Conservation (phyloP, 148 eudicot species). For the Heliosperma pusillum region DNA sequence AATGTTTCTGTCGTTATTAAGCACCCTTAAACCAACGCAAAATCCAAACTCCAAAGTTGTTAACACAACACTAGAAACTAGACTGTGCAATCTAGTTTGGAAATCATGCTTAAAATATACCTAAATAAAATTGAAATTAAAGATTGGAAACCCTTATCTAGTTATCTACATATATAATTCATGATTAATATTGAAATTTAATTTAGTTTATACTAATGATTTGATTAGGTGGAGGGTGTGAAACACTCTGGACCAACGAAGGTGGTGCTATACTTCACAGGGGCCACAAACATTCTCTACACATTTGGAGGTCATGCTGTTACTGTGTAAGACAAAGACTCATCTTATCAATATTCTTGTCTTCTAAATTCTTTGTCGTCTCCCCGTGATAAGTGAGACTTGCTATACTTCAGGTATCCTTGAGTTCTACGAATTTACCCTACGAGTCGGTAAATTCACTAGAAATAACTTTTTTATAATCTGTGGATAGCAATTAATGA, state of each 20-base stretch:
- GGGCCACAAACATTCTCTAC: conserved; percentile 96
- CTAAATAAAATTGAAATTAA: too few species aligned
- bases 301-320: conserved; percentile 98
- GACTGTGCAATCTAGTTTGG: not conserved
- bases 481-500: not conserved
- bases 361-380: conserved; percentile 10
- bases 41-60: conserved; percentile 14
- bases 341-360: conserved; percentile 23
- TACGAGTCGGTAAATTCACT: not conserved
- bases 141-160: too few species aligned
- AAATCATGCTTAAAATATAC: not conserved
- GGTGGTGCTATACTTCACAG: conserved; percentile 81
- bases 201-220: not conserved
- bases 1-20: conserved; percentile 21
- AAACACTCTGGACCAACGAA: conserved; percentile 76
- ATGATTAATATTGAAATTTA: not conserved
- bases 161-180: too few species aligned
- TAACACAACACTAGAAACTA: conserved; percentile 1
- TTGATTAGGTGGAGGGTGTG: conserved; percentile 70
- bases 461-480: not conserved
- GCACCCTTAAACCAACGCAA: conserved; percentile 7
- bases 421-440: too few species aligned
- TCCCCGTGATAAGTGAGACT: too few species aligned
- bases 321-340: conserved; percentile 73
- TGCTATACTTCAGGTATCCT: too few species aligned